phyloP scores from a whole-genome alignment of 2,329 filamentous ascomycete genomes.

The Botrytis deweyae region DNA sequence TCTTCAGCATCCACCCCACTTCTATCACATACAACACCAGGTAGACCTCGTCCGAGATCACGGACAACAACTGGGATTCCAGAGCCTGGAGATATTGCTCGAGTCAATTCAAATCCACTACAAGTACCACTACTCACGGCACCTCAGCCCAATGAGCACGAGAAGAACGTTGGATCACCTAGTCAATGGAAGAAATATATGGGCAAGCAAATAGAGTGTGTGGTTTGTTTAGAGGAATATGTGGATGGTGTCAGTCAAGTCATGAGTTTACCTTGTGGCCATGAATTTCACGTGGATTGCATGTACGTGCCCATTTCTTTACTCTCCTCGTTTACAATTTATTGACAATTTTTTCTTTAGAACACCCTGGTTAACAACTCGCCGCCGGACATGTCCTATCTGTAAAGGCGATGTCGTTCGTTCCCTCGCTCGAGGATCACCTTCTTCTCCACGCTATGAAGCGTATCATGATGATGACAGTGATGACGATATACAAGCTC shows the following conservation, averaged over 20 bases:
- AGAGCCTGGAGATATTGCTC: slow-evolving; percentile 49
- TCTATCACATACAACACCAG: slow-evolving; percentile 56
- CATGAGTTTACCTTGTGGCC: slow-evolving; percentile 95
- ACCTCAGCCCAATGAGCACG: slow-evolving; percentile 42
- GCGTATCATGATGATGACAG: slow-evolving; percentile 45
- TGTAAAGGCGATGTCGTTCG: slow-evolving; percentile 96
- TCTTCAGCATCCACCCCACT: slow-evolving; percentile 78
- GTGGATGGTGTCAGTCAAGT: slow-evolving; percentile 90
- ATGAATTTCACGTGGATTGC: slow-evolving; percentile 97
- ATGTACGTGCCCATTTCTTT: slow-evolving; percentile 68
- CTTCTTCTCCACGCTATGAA: slow-evolving; percentile 38
- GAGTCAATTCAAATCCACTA: slow-evolving; percentile 43
- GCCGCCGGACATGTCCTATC: slow-evolving; percentile 94
- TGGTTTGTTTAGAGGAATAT: slow-evolving; percentile 96
- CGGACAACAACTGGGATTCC: slow-evolving; percentile 62
- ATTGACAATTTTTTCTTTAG: slow-evolving; percentile 46
- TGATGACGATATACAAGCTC: slow-evolving; percentile 46
- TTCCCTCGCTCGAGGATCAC: slow-evolving; percentile 53
- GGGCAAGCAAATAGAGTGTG: slow-evolving; percentile 78
- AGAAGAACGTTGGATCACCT: slow-evolving; percentile 49
- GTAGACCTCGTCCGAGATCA: slow-evolving; percentile 60
- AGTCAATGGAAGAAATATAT: slow-evolving; percentile 66
- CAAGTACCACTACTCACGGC: slow-evolving; percentile 31
- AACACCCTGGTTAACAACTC: slow-evolving; percentile 94
- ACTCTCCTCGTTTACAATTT: slow-evolving; percentile 23